Evolutionary conservation across 2,329 filamentous ascomycete genomes (phyloP), one percentile per base, ranked within the genome.

Genomic region (Sarocladium oryzae): DNA sequence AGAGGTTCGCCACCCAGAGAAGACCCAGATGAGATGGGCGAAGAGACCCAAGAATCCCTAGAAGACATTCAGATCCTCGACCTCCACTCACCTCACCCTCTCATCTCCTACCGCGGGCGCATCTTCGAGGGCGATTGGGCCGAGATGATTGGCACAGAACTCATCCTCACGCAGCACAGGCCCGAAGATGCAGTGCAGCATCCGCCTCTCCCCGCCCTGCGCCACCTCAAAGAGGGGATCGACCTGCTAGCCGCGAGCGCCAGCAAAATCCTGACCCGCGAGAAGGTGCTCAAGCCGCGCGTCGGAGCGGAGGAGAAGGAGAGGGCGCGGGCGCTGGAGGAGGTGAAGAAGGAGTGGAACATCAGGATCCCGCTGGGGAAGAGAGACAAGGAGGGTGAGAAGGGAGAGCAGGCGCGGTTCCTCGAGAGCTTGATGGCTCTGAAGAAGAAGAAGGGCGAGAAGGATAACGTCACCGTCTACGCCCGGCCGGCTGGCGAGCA

Each of bases 81-180:
- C 24, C 75, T 96, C 3, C 86, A 95, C 66, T 85, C 85, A 1
- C 61, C 70, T 2, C 85, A 87, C 46, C 92, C 92, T 0, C 72
- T 96, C 24, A 77, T 96, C 53, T 86, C 86, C 20, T 95, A 95
- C 68, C 79, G 85, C 53, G 87, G 86, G 26, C 81, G 85, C 55
- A 72, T 95, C 20, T 93, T 91, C 63, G 83, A 82, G 56, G 92
- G 89, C 56, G 72, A 81, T 41, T 97, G 92, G 92, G 79, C 82
- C 10, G 82, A 88, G 55, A 86, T 89, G 54, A 80, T 95, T 38
- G 92, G 92, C 32, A 95, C 90, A 0, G 89, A 95, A 58, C 72
- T 91, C 56, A 79, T 95, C 37, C 85, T 96, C 60, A 77, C 76
- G 1, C 68, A 68, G 15, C 77, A 74, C 49, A 59, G 67, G 35